phyloP scores from a whole-genome alignment of 2,329 filamentous ascomycete species.

The Cryphonectria nitschkei region DNA sequence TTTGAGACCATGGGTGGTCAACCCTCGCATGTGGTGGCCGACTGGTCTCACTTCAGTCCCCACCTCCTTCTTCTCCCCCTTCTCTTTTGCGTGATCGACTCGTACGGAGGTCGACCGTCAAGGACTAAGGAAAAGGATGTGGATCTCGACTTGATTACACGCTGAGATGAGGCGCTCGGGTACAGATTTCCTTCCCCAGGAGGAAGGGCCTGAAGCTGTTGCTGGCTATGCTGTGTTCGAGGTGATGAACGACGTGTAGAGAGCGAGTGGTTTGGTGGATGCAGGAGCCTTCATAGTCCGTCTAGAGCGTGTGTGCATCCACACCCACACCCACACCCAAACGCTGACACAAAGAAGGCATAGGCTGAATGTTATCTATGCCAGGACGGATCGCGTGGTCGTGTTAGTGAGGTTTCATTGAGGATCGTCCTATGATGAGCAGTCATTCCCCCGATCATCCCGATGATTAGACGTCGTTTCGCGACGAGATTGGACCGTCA shows the following conservation, averaged over 20 bases:
- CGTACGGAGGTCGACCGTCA: not conserved
- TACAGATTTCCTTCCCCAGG: slow-evolving; percentile 22
- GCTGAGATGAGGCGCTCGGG: slow-evolving; percentile 25
- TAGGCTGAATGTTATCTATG: slow-evolving; percentile 2
- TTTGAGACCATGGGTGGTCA: slow-evolving; percentile 13
- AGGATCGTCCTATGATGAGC: slow-evolving; percentile 21
- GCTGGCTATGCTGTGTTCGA: not conserved
- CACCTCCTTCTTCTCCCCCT: not conserved
- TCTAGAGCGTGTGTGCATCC: no score
- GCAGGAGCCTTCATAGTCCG: not conserved
- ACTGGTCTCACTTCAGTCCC: not conserved
- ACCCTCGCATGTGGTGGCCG: not conserved
- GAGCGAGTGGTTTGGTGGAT: not conserved
- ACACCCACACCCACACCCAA: not conserved
- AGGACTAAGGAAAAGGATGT: not conserved
- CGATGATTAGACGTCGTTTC: slow-evolving; percentile 22
- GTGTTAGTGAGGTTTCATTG: slow-evolving; percentile 19
- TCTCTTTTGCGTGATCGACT: not conserved
- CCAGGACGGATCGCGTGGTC: slow-evolving; percentile 10
- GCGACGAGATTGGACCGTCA: slow-evolving; percentile 24
- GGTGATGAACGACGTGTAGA: not conserved
- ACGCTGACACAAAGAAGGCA: not conserved
- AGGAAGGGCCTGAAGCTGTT: slow-evolving; percentile 10
- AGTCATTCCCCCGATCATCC: slow-evolving; percentile 10
- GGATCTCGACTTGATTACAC: slow-evolving; percentile 27